phyloP scores from a whole-genome alignment of 2,329 filamentous ascomycete genomes.

The Saccharata proteae region DNA sequence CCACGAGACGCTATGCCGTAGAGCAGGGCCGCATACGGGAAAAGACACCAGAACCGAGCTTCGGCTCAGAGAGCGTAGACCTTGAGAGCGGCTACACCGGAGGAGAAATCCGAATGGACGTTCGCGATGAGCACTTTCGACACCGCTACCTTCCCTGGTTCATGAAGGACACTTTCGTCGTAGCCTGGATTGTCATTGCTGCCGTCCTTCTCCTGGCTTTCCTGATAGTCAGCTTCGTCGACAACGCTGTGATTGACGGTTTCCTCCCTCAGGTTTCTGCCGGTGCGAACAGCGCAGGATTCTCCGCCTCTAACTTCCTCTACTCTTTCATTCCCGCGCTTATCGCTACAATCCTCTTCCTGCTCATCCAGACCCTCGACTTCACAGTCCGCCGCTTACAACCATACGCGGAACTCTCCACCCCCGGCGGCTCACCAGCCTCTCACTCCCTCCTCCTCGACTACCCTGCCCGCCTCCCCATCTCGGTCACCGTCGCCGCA shows the following conservation, averaged over 20 bases:
- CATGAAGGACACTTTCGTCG: slow-evolving; percentile 53
- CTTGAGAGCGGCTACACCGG: slow-evolving; percentile 14
- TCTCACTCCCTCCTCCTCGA: slow-evolving; percentile 55
- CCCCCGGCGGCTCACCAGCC: slow-evolving; percentile 47
- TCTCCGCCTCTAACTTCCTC: slow-evolving; percentile 78
- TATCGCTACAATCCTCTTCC: slow-evolving; percentile 54
- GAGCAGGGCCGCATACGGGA: slow-evolving; percentile 36
- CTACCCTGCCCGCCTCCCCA: slow-evolving; percentile 54
- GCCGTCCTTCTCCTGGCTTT: slow-evolving; percentile 35
- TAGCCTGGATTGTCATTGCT: slow-evolving; percentile 45
- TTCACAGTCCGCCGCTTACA: slow-evolving; percentile 52
- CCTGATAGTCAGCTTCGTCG: slow-evolving; percentile 67
- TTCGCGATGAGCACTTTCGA: slow-evolving; percentile 42
- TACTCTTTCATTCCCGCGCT: slow-evolving; percentile 65
- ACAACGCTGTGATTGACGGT: slow-evolving; percentile 51
- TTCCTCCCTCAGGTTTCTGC: slow-evolving; percentile 59
- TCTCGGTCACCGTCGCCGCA: slow-evolving; percentile 48
- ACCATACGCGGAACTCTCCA: slow-evolving; percentile 55
- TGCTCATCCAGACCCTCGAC: slow-evolving; percentile 56
- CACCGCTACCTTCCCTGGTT: slow-evolving; percentile 68
- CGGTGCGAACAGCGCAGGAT: slow-evolving; percentile 47
- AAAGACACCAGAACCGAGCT: slow-evolving; percentile 23
- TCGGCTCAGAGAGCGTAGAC: slow-evolving; percentile 18
- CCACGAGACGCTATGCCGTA: slow-evolving; percentile 39
- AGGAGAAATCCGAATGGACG: slow-evolving; percentile 36